phyloP scores from a whole-genome alignment of 768 basidiomycete genomes.

The Leccinum barrowsii region DNA sequence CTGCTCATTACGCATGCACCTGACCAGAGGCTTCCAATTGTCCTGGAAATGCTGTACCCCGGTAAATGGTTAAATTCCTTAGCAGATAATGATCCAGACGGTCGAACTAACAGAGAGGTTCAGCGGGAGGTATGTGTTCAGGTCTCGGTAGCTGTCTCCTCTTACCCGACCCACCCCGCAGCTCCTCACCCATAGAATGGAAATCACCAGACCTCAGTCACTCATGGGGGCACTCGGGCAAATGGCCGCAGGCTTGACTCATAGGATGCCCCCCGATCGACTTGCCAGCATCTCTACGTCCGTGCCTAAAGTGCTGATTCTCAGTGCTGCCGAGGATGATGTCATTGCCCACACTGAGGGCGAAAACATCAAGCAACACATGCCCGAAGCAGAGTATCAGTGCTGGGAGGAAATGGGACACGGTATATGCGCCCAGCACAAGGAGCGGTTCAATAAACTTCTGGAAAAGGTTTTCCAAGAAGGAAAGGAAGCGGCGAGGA shows the following conservation, averaged over 20 bases:
- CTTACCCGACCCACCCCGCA: conserved; percentile 22
- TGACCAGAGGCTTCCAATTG: conserved; percentile 44
- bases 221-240: conserved; percentile 67
- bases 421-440: conserved; percentile 50
- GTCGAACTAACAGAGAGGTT: conserved; percentile 62
- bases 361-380: conserved; percentile 46
- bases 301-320: conserved; percentile 62
- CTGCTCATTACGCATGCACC: conserved; percentile 36
- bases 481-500: conserved; percentile 30
- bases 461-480: conserved; percentile 56
- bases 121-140: conserved; percentile 46
- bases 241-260: conserved; percentile 64
- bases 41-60: conserved; percentile 60
- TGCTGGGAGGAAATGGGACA: conserved; percentile 65
- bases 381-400: conserved; percentile 57
- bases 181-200: conserved; percentile 44
- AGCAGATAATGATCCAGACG: conserved; percentile 49
- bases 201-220: conserved; percentile 54
- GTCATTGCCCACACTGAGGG: conserved; percentile 54
- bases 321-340: conserved; percentile 68
- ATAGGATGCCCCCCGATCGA: conserved; percentile 49
- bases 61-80: conserved; percentile 54
- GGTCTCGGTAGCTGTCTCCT: background rate
- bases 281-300: conserved; percentile 46
- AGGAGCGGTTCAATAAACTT: conserved; percentile 49